phyloP scores from a whole-genome alignment of 140 eudicot species.

The Senecio squalidus region DNA sequence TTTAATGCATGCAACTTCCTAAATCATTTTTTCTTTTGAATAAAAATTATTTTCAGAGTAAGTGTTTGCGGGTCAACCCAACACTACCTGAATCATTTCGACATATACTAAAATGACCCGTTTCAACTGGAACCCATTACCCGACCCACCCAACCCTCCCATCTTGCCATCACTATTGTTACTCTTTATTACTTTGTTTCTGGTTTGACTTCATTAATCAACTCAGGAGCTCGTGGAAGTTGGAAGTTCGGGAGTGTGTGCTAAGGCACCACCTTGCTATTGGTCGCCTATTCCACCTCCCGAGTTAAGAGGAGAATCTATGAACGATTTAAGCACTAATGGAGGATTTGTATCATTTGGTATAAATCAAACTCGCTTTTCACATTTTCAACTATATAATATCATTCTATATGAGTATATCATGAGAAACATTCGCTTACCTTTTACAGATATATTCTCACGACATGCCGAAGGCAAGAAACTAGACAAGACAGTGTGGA shows the following conservation, averaged over 20 bases:
- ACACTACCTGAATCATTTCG: too few species aligned
- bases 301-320: slow-evolving; percentile 70
- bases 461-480: slow-evolving; percentile 79
- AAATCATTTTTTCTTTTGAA: too few species aligned
- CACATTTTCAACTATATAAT: not conserved
- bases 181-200: not conserved
- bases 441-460: slow-evolving; percentile 50
- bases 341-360: slow-evolving; percentile 86
- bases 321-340: slow-evolving; percentile 80
- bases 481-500: slow-evolving; percentile 89
- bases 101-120: too few species aligned
- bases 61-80: too few species aligned
- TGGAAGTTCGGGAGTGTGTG: slow-evolving; percentile 52
- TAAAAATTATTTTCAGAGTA: too few species aligned
- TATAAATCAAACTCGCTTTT: slow-evolving; percentile 17
- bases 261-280: slow-evolving; percentile 68
- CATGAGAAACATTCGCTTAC: not conserved
- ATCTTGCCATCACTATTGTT: not conserved
- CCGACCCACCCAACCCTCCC: too few species aligned
- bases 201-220: slow-evolving; percentile 2
- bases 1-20: too few species aligned
- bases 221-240: slow-evolving; percentile 75
- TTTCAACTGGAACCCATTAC: too few species aligned
- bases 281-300: slow-evolving; percentile 96
- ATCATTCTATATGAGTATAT: not conserved